These are phyloP conservation scores for Aspergillus flavus DNA, from an alignment of 2,329 filamentous ascomycete genomes.

Conservation along the genomic window DNA sequence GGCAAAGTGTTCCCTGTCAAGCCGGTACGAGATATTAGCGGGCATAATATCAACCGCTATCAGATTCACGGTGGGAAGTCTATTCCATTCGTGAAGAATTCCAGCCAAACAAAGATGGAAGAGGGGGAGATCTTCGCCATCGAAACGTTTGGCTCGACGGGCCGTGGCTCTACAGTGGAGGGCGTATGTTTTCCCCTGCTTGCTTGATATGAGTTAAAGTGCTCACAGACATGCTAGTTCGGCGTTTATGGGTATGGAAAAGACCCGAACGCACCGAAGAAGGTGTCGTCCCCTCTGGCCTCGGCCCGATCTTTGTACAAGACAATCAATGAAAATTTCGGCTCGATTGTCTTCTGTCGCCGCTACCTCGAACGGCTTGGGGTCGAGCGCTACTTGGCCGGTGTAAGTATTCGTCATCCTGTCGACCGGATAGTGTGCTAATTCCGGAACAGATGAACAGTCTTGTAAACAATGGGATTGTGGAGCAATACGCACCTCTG, in stretches of 20 bases:
- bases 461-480: conserved; percentile 59
- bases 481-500: conserved; percentile 61
- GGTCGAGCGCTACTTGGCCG: conserved; percentile 60
- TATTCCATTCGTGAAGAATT: conserved; percentile 58
- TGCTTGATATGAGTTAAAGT: background rate
- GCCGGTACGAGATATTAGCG: conserved; percentile 57
- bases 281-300: conserved; percentile 46
- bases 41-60: conserved; percentile 58
- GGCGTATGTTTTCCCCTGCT: conserved; percentile 40
- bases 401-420: conserved; percentile 44
- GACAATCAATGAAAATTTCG: conserved; percentile 64
- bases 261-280: conserved; percentile 40
- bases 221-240: conserved; percentile 33
- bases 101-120: conserved; percentile 57
- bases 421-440: conserved; percentile 8
- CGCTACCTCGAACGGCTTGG: conserved; percentile 68
- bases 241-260: conserved; percentile 58
- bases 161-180: conserved; percentile 51
- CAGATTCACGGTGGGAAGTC: conserved; percentile 60
- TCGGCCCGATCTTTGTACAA: conserved; percentile 61
- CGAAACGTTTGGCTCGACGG: conserved; percentile 61
- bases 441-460: conserved; percentile 54
- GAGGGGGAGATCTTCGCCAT: conserved; percentile 62
- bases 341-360: conserved; percentile 62
- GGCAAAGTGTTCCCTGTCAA: conserved; percentile 59